A percentile compares a stretch with the other conserved stretches of the same genome.
Conservation (phyloP, 2,329 filamentous ascomycete species). For the Neoarthrinium moseri region DNA sequence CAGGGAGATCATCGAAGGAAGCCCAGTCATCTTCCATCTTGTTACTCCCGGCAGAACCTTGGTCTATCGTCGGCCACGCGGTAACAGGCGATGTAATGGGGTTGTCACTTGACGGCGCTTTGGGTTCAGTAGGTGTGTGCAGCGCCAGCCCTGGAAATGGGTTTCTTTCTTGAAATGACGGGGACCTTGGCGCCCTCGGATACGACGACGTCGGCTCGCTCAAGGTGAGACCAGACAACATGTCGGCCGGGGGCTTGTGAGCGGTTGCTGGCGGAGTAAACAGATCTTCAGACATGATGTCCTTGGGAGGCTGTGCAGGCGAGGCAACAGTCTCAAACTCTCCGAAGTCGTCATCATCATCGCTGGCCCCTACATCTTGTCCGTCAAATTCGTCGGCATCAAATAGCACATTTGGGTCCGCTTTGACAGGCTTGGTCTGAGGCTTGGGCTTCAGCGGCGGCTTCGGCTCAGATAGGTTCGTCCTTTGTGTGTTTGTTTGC, state of each 20-base stretch:
- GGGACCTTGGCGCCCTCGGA: slow-evolving; percentile 48
- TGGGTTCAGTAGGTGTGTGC: slow-evolving; percentile 37
- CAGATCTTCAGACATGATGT: slow-evolving; percentile 40
- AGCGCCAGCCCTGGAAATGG: slow-evolving; percentile 50
- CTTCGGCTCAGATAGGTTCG: slow-evolving; percentile 10
- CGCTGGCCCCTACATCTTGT: slow-evolving; percentile 32
- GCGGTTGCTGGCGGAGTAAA: slow-evolving; percentile 23
- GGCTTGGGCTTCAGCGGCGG: slow-evolving; percentile 13
- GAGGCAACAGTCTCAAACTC: slow-evolving; percentile 53
- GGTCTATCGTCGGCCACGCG: slow-evolving; percentile 42
- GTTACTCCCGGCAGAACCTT: slow-evolving; percentile 16
- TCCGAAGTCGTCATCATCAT: slow-evolving; percentile 57
- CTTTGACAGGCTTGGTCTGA: slow-evolving; percentile 13
- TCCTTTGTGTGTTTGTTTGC: too few species aligned
- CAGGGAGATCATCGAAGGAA: slow-evolving; percentile 47
- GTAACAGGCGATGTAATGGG: slow-evolving; percentile 38
- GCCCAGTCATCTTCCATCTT: slow-evolving; percentile 47
- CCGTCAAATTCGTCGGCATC: slow-evolving; percentile 58
- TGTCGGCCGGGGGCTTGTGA: slow-evolving; percentile 26
- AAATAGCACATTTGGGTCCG: slow-evolving; percentile 60
- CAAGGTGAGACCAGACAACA: slow-evolving; percentile 33
- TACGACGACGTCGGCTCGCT: slow-evolving; percentile 33
- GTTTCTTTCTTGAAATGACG: slow-evolving; percentile 52
- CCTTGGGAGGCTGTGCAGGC: slow-evolving; percentile 21
- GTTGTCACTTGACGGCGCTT: slow-evolving; percentile 30